Evolutionary conservation across 1,284 basidiomycete genomes (phyloP), one percentile per base, ranked within the genome.

Genomic region (Cryptococcus jaspeensis): DNA sequence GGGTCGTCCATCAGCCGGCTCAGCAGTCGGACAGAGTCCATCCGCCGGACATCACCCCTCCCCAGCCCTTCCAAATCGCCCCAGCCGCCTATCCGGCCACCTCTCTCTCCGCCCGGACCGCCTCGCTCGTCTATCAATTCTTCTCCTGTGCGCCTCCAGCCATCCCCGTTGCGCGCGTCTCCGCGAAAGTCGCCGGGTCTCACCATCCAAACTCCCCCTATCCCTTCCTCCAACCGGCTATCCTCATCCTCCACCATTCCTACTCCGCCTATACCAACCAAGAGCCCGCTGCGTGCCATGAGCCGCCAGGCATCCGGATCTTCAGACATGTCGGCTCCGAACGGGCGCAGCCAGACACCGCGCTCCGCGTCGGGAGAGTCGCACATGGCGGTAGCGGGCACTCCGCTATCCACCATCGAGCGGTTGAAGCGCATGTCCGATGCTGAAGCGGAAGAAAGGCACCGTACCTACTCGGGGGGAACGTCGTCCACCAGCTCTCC

Each of bases 251-350:
- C 63, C 20, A 36, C 58, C 4, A 35, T 55, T 22, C 65, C 70
- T 4, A 67, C 64, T 42, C 76, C 76, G 5, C 70, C 75, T 16
- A 57, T 78, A 1, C 76, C 76, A 4, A 67, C 67, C 3, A 72
- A 72, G 53, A 73, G 64, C 45, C 76, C 76, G 0, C 46, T 76
- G 15, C 64, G 74, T 8, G 53, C 61, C 3, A 44, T 69, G 0
- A 68, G 64, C 23, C 46, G 60, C 15, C 53, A 58, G 25, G 56
- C 40, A 22, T 56, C 61, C 11, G 59, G 28, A 4, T 35, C 36
- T 23, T 59, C 61, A n/a, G 53, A 36, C 13, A 22, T 45, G 22
- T 44, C 46, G n/a, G 41, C 46, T 18, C 40, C 25, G 18, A n/a
- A 38, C 7, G 46, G 40, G 16, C 42, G 40, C 9, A 23, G 41